Evolutionary conservation across 2,329 filamentous ascomycete species (phyloP), one percentile per base, ranked within the genome.

Genomic region (Coleophoma crateriformis): DNA sequence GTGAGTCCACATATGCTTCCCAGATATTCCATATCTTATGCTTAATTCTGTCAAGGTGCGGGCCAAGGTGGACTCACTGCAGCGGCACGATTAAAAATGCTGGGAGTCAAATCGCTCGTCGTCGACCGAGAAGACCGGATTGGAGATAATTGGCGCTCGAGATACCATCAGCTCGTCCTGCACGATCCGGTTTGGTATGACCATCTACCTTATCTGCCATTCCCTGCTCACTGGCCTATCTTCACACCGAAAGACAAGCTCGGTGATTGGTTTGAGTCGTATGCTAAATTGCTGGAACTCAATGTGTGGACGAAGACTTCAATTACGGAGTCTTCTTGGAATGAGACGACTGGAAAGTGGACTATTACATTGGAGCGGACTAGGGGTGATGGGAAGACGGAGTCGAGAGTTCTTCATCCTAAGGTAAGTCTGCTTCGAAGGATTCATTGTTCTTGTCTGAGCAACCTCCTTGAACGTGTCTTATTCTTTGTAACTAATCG

Each of bases 201-300:
- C 51, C 77, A 82, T 59, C 67, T 86, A 67, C 80, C 85, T 0
- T 88, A 85, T 61, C 55, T 88, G 3, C 68, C 71, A 0, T 87
- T 87, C 60, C 84, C 84, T 0, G 59, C 73, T 0, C 73, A 74
- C 45, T 87, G 83, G 83, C 84, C 84, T 3, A 68, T 84, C 15
- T 87, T 85, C 62, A 85, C 82, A 0, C 82, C 83, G 8, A 87
- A 86, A 58, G 83, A 87, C 62, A 87, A 87, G 60, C 69, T 87
- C 0, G 84, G 73, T 2, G 79, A 85, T 40, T 88, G 80, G 67
- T 81, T 87, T 51, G 82, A 86, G 56, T 67, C 76, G 0, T 87
- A 87, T 54, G 83, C 76, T 1, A 74, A 69, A 5, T 65, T 79
- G 0, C 69, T 87, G 20, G 84, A 87, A 56, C 72, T 87, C 42